Evolutionary conservation across 148 eudicot genomes (phyloP).

Genomic region (Rhododendron molle): DNA sequence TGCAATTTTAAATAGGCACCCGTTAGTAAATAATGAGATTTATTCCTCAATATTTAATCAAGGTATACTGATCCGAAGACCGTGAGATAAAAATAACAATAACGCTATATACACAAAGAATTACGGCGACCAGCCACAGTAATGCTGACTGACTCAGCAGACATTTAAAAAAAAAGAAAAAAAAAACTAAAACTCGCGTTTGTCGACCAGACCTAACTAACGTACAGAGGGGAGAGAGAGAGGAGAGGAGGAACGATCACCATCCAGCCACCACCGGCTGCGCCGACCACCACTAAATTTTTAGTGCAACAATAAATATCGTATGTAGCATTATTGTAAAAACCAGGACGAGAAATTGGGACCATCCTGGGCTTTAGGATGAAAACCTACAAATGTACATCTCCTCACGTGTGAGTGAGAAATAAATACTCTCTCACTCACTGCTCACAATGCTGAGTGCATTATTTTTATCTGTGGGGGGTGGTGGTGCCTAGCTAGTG

Average conservation of each 20-base stretch:
- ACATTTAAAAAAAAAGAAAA: no score
- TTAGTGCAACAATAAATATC: no score
- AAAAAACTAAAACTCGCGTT: no score
- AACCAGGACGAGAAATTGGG: neutral
- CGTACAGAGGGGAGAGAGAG: no score
- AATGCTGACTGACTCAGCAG: no score
- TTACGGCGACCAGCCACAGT: no score
- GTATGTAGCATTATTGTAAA: no score
- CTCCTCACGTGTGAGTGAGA: neutral
- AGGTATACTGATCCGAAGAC: neutral
- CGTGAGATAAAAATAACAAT: neutral
- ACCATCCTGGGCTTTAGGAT: neutral
- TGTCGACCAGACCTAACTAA: no score
- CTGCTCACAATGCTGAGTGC: neutral
- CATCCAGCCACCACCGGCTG: no score
- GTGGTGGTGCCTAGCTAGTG: neutral
- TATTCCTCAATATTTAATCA: neutral
- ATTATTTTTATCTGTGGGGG: neutral
- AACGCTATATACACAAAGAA: no score
- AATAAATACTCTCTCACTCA: neutral
- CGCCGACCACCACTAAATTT: no score
- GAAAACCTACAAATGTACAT: neutral
- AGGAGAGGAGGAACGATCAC: no score
- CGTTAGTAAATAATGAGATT: neutral
- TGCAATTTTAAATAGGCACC: neutral